phyloP scores from a whole-genome alignment of 139 green algal genomes.

The Edaphochlamys debaryana region DNA sequence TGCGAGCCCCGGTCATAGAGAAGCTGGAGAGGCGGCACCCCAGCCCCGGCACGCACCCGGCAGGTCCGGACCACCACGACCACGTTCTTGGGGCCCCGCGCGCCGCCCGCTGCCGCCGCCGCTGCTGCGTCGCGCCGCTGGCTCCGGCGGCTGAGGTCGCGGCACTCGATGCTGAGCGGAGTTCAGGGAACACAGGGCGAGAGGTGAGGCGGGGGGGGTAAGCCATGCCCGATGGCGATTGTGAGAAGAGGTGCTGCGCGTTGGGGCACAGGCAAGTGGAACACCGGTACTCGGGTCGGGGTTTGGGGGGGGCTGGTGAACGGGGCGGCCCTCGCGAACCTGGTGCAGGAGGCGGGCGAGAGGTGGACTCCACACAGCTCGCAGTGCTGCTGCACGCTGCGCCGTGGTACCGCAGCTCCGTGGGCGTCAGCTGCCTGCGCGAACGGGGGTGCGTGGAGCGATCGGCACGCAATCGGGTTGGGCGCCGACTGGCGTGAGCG shows the following conservation, averaged over 20 bases:
- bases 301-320: no score
- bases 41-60: no score
- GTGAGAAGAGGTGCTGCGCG: no score
- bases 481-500: no score
- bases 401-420: neutral
- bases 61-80: slow-evolving; percentile 15
- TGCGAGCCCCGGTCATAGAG: no score
- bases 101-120: neutral
- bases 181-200: neutral
- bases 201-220: no score
- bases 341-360: neutral
- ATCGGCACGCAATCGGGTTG: no score
- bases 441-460: no score
- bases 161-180: slow-evolving; percentile 16
- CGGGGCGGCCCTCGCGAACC: neutral
- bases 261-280: no score
- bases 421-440: slow-evolving; percentile 8
- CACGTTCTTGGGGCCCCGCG: neutral
- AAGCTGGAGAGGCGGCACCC: no score
- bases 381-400: slow-evolving; percentile 13
- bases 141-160: slow-evolving; percentile 17
- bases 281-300: no score
- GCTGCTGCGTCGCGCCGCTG: neutral
- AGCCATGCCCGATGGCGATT: no score
- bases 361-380: slow-evolving; percentile 25